Evolutionary conservation across 2,329 filamentous ascomycete species (phyloP).

Genomic region (Paraphoma chrysanthemicola): DNA sequence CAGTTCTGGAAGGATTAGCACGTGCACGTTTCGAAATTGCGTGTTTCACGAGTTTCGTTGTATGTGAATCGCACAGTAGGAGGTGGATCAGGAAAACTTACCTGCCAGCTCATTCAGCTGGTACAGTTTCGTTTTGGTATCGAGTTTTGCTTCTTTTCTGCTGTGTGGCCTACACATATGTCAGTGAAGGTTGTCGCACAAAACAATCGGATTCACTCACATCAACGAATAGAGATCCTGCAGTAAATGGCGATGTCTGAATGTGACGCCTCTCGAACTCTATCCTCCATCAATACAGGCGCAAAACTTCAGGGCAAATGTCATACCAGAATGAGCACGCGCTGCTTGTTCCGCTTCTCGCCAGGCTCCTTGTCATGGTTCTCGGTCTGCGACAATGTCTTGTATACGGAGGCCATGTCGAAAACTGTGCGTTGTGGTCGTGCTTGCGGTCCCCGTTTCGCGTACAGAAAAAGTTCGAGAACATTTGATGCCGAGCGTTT

Average conservation of each 20-base stretch:
- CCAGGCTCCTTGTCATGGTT: slow-evolving; percentile 44
- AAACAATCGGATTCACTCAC: slow-evolving; percentile 17
- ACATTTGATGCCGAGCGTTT: slow-evolving; percentile 34
- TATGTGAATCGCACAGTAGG: too few species aligned
- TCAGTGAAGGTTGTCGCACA: slow-evolving; percentile 9
- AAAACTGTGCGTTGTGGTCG: slow-evolving; percentile 16
- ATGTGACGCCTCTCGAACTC: slow-evolving; percentile 90
- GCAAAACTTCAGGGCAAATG: slow-evolving; percentile 5
- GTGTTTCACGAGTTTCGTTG: neutral
- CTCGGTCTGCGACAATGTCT: slow-evolving; percentile 56
- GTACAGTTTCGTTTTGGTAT: slow-evolving; percentile 86
- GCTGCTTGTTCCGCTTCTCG: slow-evolving; percentile 54
- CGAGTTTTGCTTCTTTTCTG: slow-evolving; percentile 94
- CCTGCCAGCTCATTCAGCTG: slow-evolving; percentile 51
- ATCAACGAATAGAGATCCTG: slow-evolving; percentile 88
- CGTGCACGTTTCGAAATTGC: neutral
- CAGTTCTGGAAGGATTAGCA: slow-evolving; percentile 58
- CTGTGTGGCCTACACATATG: slow-evolving; percentile 69
- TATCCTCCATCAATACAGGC: slow-evolving; percentile 25
- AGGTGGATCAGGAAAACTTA: slow-evolving; percentile 12
- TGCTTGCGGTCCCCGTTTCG: slow-evolving; percentile 15
- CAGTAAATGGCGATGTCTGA: slow-evolving; percentile 91
- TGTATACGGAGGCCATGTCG: slow-evolving; percentile 64
- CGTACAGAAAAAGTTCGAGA: slow-evolving; percentile 30
- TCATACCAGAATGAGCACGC: slow-evolving; percentile 77